These are phyloP conservation scores for Lepidium sativum DNA, from an alignment of 345 rosid species.

Conservation along the genomic window DNA sequence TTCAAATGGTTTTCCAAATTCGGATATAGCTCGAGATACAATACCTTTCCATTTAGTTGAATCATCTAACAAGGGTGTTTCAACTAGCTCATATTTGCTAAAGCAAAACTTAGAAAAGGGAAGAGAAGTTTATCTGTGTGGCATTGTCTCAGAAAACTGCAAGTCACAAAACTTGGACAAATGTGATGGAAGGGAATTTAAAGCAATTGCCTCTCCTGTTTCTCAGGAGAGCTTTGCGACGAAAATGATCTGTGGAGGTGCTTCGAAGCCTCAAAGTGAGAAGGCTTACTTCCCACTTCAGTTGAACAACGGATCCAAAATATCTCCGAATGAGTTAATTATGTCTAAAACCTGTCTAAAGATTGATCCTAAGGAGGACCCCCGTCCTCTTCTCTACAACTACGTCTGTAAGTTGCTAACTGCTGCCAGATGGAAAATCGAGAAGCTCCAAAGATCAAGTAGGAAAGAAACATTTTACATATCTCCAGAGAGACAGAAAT, in stretches of 20 bases:
- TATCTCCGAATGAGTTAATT: slow-evolving; percentile 19
- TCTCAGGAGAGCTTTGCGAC: slow-evolving; percentile 70
- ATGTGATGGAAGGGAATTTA: slow-evolving; percentile 34
- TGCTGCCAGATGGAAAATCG: slow-evolving; percentile 60
- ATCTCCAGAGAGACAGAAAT: slow-evolving; percentile 57
- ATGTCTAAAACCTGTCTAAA: slow-evolving; percentile 28
- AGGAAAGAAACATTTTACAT: slow-evolving; percentile 51
- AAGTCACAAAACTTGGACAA: slow-evolving; percentile 18
- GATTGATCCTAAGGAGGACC: slow-evolving; percentile 48
- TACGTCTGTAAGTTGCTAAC: slow-evolving; percentile 42
- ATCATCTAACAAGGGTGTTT: slow-evolving; percentile 50
- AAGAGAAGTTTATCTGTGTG: slow-evolving; percentile 20
- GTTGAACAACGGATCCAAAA: slow-evolving; percentile 25
- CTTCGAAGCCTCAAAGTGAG: slow-evolving; percentile 27
- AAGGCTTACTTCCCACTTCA: slow-evolving; percentile 28
- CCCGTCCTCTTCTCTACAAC: slow-evolving; percentile 62
- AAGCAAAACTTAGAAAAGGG: slow-evolving; percentile 32
- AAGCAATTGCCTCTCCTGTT: slow-evolving; percentile 57
- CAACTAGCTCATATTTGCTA: slow-evolving; percentile 44
- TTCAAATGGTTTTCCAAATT: slow-evolving; percentile 16
- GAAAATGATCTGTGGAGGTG: slow-evolving; percentile 33
- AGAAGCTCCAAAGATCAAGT: slow-evolving; percentile 46
- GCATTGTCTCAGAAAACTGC: slow-evolving; percentile 25
- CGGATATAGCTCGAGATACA: slow-evolving; percentile 24
- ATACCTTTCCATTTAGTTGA: slow-evolving; percentile 48